Percentiles rank a stretch among this genome's conserved stretches.
These are phyloP conservation scores for Zygoascus hellenicus DNA, from an alignment of 1,139 yeast species.

Conservation along the genomic window DNA sequence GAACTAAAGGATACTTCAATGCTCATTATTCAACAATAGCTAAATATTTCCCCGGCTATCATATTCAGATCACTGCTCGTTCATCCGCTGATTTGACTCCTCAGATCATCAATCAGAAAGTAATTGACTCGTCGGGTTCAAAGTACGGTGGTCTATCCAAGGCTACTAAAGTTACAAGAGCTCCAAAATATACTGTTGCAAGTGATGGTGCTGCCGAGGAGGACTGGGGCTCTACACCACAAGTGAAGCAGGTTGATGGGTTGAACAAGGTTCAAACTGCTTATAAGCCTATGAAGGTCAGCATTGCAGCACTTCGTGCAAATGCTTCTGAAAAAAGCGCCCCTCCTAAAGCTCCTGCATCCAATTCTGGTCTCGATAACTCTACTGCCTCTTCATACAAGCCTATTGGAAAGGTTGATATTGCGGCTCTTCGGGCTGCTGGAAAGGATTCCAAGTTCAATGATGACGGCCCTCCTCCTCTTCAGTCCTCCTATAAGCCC, in stretches of 20 bases:
- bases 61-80: slow-evolving; percentile 95
- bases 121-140: slow-evolving; percentile 93
- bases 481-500: slow-evolving; percentile 44
- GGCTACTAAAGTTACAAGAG: slow-evolving; percentile 27
- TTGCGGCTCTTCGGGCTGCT: slow-evolving; percentile 42
- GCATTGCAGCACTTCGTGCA: slow-evolving; percentile 37
- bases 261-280: slow-evolving; percentile 53
- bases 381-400: slow-evolving; percentile 43
- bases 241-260: slow-evolving; percentile 31
- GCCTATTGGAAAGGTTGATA: slow-evolving; percentile 54
- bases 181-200: slow-evolving; percentile 33
- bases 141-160: slow-evolving; percentile 57
- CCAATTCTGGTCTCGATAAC: slow-evolving; percentile 24
- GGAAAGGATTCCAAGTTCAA: slow-evolving; percentile 31
- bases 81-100: slow-evolving; percentile 85
- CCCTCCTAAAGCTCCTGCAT: slow-evolving; percentile 26
- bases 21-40: slow-evolving; percentile 40
- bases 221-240: slow-evolving; percentile 57
- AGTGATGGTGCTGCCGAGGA: slow-evolving; percentile 38
- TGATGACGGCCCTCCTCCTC: slow-evolving; percentile 21
- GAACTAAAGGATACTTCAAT: slow-evolving; percentile 40
- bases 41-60: slow-evolving; percentile 58
- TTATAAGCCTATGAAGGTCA: slow-evolving; percentile 58
- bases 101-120: slow-evolving; percentile 64
- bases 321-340: slow-evolving; percentile 5